phyloP scores from a whole-genome alignment of 345 rosid genomes.

The Citrus medica region DNA sequence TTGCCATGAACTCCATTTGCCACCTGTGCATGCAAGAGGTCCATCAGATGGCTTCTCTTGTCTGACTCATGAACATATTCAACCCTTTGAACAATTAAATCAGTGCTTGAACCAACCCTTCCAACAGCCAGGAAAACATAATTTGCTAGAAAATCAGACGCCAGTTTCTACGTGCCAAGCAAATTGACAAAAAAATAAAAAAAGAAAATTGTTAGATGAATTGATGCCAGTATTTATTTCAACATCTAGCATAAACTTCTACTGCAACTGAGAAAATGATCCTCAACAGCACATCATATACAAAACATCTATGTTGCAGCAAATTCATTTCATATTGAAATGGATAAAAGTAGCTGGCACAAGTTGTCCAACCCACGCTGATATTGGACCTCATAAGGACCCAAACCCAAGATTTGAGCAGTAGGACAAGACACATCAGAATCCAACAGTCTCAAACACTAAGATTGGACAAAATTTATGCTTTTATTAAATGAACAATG shows the following conservation, averaged over 20 bases:
- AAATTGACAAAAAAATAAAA: neutral
- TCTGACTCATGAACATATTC: slow-evolving; percentile 91
- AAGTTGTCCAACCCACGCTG: neutral
- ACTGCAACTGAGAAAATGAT: neutral
- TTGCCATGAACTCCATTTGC: slow-evolving; percentile 69
- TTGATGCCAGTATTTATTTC: neutral
- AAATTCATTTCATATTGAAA: neutral
- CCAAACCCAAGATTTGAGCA: neutral
- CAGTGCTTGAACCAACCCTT: slow-evolving; percentile 98
- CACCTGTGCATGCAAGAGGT: slow-evolving; percentile 96
- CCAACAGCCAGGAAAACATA: slow-evolving; percentile 97
- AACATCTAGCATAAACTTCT: neutral
- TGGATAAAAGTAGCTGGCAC: neutral
- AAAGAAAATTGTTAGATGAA: neutral
- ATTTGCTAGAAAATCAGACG: slow-evolving; percentile 77
- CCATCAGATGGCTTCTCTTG: slow-evolving; percentile 99
- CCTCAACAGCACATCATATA: neutral
- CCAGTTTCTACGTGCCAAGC: slow-evolving; percentile 75
- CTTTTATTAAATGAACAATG: neutral
- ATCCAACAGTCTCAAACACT: neutral
- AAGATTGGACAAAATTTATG: neutral
- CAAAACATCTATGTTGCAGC: neutral
- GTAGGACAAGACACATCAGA: neutral
- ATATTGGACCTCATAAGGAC: neutral
- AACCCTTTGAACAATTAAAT: slow-evolving; percentile 94